Base-by-base conservation (phyloP, 495 filamentous ascomycete species). In the Daldinia vernicosa region DNA sequence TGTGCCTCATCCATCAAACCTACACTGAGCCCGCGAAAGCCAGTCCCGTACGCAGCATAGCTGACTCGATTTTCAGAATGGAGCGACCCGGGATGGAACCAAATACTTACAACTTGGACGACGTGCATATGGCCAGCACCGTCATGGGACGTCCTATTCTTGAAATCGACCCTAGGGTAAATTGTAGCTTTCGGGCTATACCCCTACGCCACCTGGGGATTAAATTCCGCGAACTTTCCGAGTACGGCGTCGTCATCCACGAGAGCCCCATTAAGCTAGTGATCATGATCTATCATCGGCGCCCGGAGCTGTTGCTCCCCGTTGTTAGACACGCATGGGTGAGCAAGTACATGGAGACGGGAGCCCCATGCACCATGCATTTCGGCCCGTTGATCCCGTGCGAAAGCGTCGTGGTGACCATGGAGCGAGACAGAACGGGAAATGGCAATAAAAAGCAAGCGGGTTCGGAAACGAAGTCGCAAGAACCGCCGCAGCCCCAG, bases 301-400 rank as follows among this genome's bases (percentile, higher is more conserved):
- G 24, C 4, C 68, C 47, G 0, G 15, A 9, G 11, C 28, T 6
- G 14, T 11, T 67, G 24, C n/a, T 70, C 3, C 0, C 12, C 2
- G 39, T 40, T 3, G 14, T 74, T 14, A 59, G 32, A n/a, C 57
- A 66, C 6, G 63, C 54, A 30, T 76, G 74, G 74, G 66, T 74
- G n/a, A 51, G n/a, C 26, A 69, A 71, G 35, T 74, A 71, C 61
- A 24, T 37, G 11, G 27, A 51, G 15, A 43, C 40, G 5, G 52
- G 58, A 15, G 43, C 22, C 1, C 33, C 22, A 30, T 74, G 74
- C 22, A 11, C 6, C 0, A 52, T 76, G 64, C 45, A 28, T 14
- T 68, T 66, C 26, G 61, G 43, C 1, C 5, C 60, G 4, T 64
- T 66, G 37, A 6, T 32, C 8, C 57, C 12, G 22, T 51, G 51